Percentiles rank a stretch among this genome's conserved stretches.
phyloP scores from a whole-genome alignment of 176 grass and related monocot species.

The Oryza coarctata region DNA sequence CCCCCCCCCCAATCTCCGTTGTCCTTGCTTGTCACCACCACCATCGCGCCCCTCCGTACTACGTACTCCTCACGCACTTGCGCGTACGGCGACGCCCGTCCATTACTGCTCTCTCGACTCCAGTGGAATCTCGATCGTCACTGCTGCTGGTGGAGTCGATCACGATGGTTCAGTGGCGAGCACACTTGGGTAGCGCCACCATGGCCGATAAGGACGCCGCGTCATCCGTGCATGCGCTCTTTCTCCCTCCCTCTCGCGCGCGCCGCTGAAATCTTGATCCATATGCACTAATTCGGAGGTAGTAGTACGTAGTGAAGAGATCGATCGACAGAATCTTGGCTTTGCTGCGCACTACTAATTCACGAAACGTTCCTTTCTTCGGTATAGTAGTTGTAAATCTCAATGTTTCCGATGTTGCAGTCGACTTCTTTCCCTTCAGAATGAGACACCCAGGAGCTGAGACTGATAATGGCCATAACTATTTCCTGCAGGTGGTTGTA shows the following conservation, averaged over 20 bases:
- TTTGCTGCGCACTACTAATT: neutral
- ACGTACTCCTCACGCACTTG: constrained; percentile 37
- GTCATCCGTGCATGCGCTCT: neutral
- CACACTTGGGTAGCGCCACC: too few species aligned
- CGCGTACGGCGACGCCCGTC: neutral
- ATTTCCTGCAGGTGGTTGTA: neutral
- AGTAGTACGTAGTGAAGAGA: neutral
- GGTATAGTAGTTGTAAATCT: neutral
- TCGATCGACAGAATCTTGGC: neutral
- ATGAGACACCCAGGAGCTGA: neutral
- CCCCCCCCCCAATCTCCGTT: neutral
- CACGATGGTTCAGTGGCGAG: neutral
- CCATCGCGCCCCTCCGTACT: neutral
- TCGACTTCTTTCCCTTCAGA: neutral
- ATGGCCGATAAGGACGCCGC: constrained; percentile 15
- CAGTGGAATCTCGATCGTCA: neutral
- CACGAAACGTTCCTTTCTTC: neutral
- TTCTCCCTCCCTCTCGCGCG: too few species aligned
- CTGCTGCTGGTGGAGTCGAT: neutral
- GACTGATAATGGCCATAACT: neutral
- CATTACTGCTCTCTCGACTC: neutral
- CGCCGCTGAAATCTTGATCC: too few species aligned
- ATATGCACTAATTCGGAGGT: too few species aligned
- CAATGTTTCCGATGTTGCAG: neutral
- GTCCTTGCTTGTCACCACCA: neutral